Percentiles rank a stretch among this genome's conserved stretches.
phyloP scores from a whole-genome alignment of 305 asterid species.

The Striga hermonthica region DNA sequence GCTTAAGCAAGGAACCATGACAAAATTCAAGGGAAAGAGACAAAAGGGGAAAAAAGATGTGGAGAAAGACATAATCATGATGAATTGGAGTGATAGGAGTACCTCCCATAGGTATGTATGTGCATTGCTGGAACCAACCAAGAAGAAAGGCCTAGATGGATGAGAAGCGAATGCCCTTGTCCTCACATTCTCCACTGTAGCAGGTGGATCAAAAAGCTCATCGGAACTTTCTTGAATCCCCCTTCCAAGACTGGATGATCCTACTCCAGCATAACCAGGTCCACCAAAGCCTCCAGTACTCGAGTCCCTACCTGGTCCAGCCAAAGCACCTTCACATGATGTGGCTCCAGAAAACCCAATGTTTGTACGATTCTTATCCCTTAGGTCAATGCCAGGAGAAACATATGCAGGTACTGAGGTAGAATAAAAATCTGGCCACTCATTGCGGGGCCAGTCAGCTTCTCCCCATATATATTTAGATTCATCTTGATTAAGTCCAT shows the following conservation, averaged over 20 bases:
- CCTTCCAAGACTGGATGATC: conserved; percentile 80
- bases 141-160: conserved; percentile 91
- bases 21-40: neutral
- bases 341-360: conserved; percentile 91
- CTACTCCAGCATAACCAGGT: conserved; percentile 62
- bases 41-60: conserved; percentile 2
- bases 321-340: conserved; percentile 52
- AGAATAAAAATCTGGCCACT: conserved; percentile 86
- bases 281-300: conserved; percentile 63
- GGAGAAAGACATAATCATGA: conserved; percentile 1
- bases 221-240: conserved; percentile 85
- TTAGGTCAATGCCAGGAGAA: conserved; percentile 85
- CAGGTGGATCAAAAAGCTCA: conserved; percentile 84
- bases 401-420: conserved; percentile 71
- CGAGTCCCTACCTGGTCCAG: conserved; percentile 53
- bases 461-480: conserved; percentile 83
- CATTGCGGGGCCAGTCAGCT: conserved; percentile 95
- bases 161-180: conserved; percentile 79
- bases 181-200: conserved; percentile 72
- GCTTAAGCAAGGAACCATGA: conserved; percentile 26
- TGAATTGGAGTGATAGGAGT: conserved; percentile 17
- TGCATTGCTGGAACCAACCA: conserved; percentile 96
- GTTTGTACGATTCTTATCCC: conserved; percentile 63
- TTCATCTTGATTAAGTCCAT: conserved; percentile 52
- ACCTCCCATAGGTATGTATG: conserved; percentile 99